phyloP scores from a whole-genome alignment of 768 basidiomycete genomes.

The Imleria badia region DNA sequence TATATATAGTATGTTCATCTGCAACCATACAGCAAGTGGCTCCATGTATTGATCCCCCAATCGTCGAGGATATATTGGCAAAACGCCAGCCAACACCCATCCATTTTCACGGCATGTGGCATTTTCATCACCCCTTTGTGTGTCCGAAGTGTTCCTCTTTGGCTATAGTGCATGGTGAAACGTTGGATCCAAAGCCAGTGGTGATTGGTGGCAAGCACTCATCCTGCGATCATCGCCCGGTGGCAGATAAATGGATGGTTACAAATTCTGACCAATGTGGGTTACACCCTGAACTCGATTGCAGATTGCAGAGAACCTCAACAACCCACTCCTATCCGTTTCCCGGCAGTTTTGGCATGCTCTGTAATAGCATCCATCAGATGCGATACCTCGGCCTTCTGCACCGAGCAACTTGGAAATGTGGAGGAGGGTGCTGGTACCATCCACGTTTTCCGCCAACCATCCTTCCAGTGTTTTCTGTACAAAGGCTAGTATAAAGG shows the following conservation, averaged over 20 bases:
- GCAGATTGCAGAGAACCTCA: no score
- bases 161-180: neutral
- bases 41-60: neutral
- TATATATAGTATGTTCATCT: neutral
- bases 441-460: no score
- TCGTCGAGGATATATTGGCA: neutral
- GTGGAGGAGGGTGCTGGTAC: no score
- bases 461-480: neutral
- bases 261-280: neutral
- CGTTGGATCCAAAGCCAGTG: neutral
- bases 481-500: no score
- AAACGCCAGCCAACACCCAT: neutral
- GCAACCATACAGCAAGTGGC: conserved; percentile 15
- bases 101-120: conserved; percentile 3
- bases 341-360: no score
- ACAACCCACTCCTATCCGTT: no score
- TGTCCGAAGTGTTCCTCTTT: neutral
- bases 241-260: neutral
- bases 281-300: no score
- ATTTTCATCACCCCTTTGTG: no score
- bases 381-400: no score
- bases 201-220: neutral
- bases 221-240: neutral
- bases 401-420: no score
- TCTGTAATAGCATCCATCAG: no score